Base-by-base conservation (phyloP, 148 eudicot genomes). In the Gaultheria prostrata region DNA sequence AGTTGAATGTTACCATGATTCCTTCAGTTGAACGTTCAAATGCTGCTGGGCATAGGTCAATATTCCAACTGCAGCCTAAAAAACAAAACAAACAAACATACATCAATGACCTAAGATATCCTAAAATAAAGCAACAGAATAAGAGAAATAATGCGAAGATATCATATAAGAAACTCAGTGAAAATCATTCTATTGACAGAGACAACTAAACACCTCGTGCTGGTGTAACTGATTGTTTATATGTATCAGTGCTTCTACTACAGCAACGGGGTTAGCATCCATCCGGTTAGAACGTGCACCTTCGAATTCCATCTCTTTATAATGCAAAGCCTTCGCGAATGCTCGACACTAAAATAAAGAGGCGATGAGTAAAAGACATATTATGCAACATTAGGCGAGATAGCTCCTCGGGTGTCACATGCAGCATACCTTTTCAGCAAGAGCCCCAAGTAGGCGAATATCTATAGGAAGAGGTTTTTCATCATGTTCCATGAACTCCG, bases 401-500 rank as follows among this genome's bases (percentile, higher is more conserved):
- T 35, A 80, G 56, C 21, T 51, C 59, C 18, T 77, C 13, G 8
- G 49, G 46, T 78, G 12, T 72, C 24, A 83, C 78, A 77, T 82
- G 78, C 72, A 33, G n/a, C 78, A 33, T 82, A 97, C 99, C 96
- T 95, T 97, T 78, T 97, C 98, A 46, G 99, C 99, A 85, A 95
- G 98, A 86, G 98, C 98, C 80, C 99, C 99, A 87, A 97, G 98
- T 48, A 97, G 92, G 78, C 99, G 99, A 53, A 94, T 97, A 87
- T 95, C 99, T 82, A 97, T 97, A 61, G 98, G 99, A 89, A 95
- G 98, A 86, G 96, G 98, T 80, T 90, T 93, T 83, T 95, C 99
- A 84, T 93, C 97, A 91, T 97, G 99, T 87, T 97, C 99, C 99
- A 95, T 97, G 84, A 97, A 97, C 86, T 97, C 99, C 8, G 98